Percentiles rank a stretch among this genome's conserved stretches.
Evolutionary conservation across 345 rosid genomes (phyloP).

Genomic region (Pseudoturritis turrita): DNA sequence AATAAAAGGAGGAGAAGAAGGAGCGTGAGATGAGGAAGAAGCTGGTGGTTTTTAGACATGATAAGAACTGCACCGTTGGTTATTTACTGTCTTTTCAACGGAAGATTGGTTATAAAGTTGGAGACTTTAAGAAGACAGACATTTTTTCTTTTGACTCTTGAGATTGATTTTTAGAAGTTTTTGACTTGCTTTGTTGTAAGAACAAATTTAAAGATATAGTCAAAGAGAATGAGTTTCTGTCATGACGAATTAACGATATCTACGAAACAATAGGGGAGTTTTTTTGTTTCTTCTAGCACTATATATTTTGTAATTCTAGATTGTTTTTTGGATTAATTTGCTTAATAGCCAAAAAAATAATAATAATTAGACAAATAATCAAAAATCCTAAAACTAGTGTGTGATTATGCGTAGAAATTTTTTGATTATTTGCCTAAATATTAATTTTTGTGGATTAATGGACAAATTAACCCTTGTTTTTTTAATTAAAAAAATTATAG

Average conservation of each 20-base stretch:
- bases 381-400: too few relatives aligned
- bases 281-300: neutral
- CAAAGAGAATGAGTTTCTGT: neutral
- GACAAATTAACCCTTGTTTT: too few relatives aligned
- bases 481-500: neutral
- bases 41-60: constrained; percentile 27
- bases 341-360: too few relatives aligned
- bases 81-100: constrained; percentile 15
- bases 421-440: too few relatives aligned
- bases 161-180: neutral
- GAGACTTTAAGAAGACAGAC: constrained; percentile 4
- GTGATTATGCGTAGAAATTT: too few relatives aligned
- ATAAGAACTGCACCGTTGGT: constrained; percentile 21
- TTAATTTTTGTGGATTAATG: too few relatives aligned
- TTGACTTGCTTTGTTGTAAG: neutral
- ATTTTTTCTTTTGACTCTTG: constrained; percentile 8
- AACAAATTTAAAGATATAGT: neutral
- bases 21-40: constrained; percentile 24
- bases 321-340: too few relatives aligned
- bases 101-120: constrained; percentile 13
- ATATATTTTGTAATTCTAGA: neutral
- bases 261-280: neutral
- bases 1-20: constrained; percentile 18
- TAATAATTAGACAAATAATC: too few relatives aligned
- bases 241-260: neutral